Evolutionary conservation across 495 filamentous ascomycete genomes (phyloP).

Genomic region (Xylaria telfairii): DNA sequence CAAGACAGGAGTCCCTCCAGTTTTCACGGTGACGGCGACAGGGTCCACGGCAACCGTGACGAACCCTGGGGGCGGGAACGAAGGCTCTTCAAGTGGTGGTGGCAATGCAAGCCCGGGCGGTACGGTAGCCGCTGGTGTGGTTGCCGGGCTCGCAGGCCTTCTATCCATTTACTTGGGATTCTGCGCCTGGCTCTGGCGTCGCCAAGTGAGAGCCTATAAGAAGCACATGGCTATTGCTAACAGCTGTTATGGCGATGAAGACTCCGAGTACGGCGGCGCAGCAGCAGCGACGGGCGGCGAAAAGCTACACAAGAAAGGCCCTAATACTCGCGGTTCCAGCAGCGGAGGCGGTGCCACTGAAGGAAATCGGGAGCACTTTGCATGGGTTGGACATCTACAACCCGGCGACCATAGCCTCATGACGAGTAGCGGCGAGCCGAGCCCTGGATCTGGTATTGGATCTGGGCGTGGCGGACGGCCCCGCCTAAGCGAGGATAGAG

Average conservation of each 20-base stretch:
- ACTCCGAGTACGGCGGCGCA: conserved; percentile 27
- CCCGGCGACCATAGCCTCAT: conserved; percentile 43
- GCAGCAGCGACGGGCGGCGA: conserved; percentile 30
- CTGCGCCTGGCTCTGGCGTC: conserved; percentile 72
- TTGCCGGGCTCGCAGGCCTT: conserved; percentile 66
- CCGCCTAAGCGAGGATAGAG: conserved; percentile 31
- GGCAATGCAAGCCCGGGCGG: conserved; percentile 54
- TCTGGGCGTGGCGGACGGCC: conserved; percentile 18
- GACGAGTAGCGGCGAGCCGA: conserved; percentile 34
- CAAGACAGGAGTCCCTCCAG: conserved; percentile 67
- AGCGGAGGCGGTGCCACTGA: conserved; percentile 25
- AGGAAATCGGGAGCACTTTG: conserved; percentile 34
- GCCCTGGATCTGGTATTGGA: conserved; percentile 31
- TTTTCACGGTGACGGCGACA: conserved; percentile 67
- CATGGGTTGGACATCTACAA: conserved; percentile 40
- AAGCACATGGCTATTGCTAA: conserved; percentile 65
- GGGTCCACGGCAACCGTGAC: conserved; percentile 64
- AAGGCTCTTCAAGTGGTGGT: conserved; percentile 9
- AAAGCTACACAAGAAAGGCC: conserved; percentile 32
- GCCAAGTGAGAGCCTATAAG: conserved; percentile 66
- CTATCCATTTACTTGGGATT: conserved; percentile 70
- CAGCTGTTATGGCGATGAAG: conserved; percentile 35
- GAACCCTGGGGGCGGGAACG: conserved; percentile 27
- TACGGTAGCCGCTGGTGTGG: conserved; percentile 67
- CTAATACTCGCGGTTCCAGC: conserved; percentile 30